phyloP scores from a whole-genome alignment of 805 yeast species.

The Yarrowia sp. region DNA sequence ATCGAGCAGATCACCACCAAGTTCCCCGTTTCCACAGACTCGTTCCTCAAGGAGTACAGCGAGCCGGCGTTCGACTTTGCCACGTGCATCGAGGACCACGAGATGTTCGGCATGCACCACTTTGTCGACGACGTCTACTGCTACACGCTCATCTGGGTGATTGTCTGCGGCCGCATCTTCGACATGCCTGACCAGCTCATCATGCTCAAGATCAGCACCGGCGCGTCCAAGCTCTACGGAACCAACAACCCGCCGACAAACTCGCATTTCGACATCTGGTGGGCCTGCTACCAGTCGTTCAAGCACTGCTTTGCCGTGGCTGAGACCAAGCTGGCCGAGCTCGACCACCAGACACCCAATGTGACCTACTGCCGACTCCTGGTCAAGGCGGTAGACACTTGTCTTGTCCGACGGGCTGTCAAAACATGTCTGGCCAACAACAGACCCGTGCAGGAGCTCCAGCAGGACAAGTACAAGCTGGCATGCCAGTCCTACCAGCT shows the following conservation, averaged over 20 bases:
- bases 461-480: conserved; percentile 7
- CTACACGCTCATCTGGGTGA: conserved; percentile 11
- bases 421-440: conserved; percentile 9
- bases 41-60: conserved; percentile 2
- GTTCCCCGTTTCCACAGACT: conserved; percentile 12
- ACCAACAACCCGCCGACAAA: not conserved
- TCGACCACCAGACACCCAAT: not conserved
- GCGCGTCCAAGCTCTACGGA: conserved; percentile 1
- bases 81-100: conserved; percentile 13
- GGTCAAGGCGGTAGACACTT: not conserved
- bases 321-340: not conserved
- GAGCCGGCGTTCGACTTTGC: conserved; percentile 5
- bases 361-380: not conserved
- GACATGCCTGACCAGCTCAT: conserved; percentile 16
- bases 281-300: conserved; percentile 16
- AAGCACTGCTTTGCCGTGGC: conserved; percentile 8
- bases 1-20: not conserved
- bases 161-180: conserved; percentile 5
- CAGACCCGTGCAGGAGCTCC: not conserved
- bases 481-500: conserved; percentile 14
- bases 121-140: conserved; percentile 20
- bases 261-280: conserved; percentile 11
- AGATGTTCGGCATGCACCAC: conserved; percentile 17
- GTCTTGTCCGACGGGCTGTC: not conserved
- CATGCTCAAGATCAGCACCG: not conserved